phyloP scores from a whole-genome alignment of 1,284 basidiomycete species.

The Afroboletus lepidellus region DNA sequence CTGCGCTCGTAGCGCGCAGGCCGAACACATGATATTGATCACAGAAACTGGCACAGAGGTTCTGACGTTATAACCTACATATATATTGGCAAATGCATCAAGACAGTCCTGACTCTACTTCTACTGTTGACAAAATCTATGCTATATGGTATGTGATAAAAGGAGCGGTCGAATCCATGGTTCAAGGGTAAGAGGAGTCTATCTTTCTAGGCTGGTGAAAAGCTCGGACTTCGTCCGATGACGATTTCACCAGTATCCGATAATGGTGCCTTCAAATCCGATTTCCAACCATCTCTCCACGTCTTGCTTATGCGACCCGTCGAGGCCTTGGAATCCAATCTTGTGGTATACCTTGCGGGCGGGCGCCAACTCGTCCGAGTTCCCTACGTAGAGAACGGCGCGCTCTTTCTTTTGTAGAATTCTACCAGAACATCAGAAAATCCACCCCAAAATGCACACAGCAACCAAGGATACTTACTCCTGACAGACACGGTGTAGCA shows the following conservation, averaged over 20 bases:
- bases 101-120: background rate
- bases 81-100: background rate
- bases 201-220: background rate
- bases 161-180: background rate
- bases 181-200: background rate
- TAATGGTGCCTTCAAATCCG: slow-evolving; percentile 13
- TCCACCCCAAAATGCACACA: background rate
- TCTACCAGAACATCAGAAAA: slow-evolving; percentile 8
- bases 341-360: slow-evolving; percentile 26
- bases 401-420: slow-evolving; percentile 37
- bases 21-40: slow-evolving; percentile 85
- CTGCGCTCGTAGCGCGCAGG: slow-evolving; percentile 79
- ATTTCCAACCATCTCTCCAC: slow-evolving; percentile 27
- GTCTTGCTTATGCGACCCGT: slow-evolving; percentile 4
- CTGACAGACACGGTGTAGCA: slow-evolving; percentile 43
- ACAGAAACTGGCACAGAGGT: slow-evolving; percentile 71
- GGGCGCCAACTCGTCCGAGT: slow-evolving; percentile 16
- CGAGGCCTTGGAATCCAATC: slow-evolving; percentile 25
- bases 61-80: slow-evolving; percentile 44
- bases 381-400: slow-evolving; percentile 52
- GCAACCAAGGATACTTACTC: slow-evolving; percentile 31
- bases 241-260: slow-evolving; percentile 19
- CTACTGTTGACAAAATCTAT: slow-evolving; percentile 3
- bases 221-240: background rate
- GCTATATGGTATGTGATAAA: slow-evolving; percentile 7